Base-by-base conservation (phyloP, 2,329 filamentous ascomycete genomes). In the Nemania abortiva region DNA sequence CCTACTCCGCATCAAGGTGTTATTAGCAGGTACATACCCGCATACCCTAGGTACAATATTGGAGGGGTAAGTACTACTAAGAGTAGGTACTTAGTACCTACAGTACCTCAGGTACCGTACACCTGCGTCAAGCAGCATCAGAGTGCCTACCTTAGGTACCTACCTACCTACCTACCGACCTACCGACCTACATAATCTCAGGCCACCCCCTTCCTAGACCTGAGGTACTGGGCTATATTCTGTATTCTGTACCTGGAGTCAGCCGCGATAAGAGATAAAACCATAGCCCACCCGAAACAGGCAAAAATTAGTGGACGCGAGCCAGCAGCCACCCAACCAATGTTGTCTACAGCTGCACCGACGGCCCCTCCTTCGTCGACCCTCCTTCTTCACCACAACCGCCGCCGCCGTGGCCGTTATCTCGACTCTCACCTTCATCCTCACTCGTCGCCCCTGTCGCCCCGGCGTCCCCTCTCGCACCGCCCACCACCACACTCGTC, bases 311-410 rank as follows among this genome's bases (percentile, higher is more conserved):
- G 70, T 70, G 70, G 70, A 61, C 66, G 56, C 52, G 50, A 34
- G 27, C 52, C 52, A 56, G 54, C 54, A 39, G 54, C 54, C 52
- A 31, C 52, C 54, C 54, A 42, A 56, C 54, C 69, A 72, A 72
- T 72, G 70, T 68, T 72, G 22, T 71, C 70, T 20, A 70, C 70
- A 39, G 65, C 64, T 60, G 62, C 52, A 20, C 68, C 68, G 42
- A 66, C 68, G 59, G 70, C 68, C 65, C 70, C 68, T 70, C 70
- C 68, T 61, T 70, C 70, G 54, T 64, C 70, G 50, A 68, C 64
- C 59, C 68, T 68, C 64, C 66, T 72, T 67, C 70, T 64, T 68
- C 65, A 69, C 65, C 70, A 72, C 70, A 55, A 54, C 68, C 57
- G 56, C 64, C 66, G 63, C 59, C 65, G 59, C 65, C 61, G 61